These are phyloP conservation scores for Trametes maxima DNA, from an alignment of 768 basidiomycete species.

Conservation along the genomic window DNA sequence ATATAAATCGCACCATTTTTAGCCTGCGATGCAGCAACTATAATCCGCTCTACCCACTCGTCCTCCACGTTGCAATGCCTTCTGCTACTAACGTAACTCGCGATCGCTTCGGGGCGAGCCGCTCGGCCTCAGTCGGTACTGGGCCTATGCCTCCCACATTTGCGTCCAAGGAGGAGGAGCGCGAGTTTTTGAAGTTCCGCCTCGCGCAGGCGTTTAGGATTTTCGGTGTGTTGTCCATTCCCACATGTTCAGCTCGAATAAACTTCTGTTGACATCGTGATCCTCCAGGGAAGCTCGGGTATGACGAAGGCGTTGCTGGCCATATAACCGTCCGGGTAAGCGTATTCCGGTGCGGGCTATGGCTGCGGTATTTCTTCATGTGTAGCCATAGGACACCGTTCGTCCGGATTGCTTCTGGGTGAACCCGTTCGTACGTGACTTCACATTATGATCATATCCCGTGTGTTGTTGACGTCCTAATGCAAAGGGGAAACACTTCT, in stretches of 20 bases:
- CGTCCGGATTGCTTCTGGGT: conserved; percentile 49
- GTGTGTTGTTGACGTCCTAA: not conserved
- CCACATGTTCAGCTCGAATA: not conserved
- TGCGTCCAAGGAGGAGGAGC: conserved; percentile 38
- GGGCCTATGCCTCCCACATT: conserved; percentile 34
- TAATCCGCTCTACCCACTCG: no score
- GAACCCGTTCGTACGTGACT: conserved; percentile 43
- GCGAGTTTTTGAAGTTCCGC: conserved; percentile 47
- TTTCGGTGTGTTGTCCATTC: conserved; percentile 37
- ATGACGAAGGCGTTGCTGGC: conserved; percentile 51
- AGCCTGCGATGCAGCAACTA: no score
- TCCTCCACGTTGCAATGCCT: no score
- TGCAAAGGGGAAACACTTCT: conserved; percentile 46
- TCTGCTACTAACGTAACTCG: not conserved
- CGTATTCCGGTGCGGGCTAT: not conserved
- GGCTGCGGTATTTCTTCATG: not conserved
- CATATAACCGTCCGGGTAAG: conserved; percentile 50
- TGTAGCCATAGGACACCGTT: conserved; percentile 39
- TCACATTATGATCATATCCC: not conserved
- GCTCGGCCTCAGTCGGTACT: not conserved
- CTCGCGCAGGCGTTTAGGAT: conserved; percentile 50
- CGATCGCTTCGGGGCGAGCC: not conserved
- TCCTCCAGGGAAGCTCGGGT: conserved; percentile 38
- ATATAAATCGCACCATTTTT: no score
- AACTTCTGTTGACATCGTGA: not conserved